A percentile compares a stretch with the other conserved stretches of the same genome.
These are phyloP conservation scores for Cornus suecica DNA, from an alignment of 148 eudicot genomes.

Conservation along the genomic window DNA sequence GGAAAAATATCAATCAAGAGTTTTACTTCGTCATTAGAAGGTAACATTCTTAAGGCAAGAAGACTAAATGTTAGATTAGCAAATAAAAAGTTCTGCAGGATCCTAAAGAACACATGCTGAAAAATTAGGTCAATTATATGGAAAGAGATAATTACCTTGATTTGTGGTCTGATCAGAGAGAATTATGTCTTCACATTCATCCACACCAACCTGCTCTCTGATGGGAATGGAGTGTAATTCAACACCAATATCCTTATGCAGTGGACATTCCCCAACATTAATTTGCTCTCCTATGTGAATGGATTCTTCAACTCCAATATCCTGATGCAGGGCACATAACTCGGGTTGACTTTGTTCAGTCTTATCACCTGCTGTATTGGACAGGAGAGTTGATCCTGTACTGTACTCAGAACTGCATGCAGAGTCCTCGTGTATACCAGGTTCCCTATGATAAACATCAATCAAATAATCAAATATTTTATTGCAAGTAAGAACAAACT, in stretches of 20 bases:
- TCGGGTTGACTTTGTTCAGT: constrained; percentile 51
- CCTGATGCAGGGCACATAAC: constrained; percentile 43
- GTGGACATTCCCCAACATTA: neutral
- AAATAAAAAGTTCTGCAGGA: neutral
- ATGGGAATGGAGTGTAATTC: neutral
- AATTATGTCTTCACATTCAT: constrained; percentile 27
- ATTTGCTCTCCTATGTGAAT: constrained; percentile 17
- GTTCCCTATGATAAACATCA: constrained; percentile 41
- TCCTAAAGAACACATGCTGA: neutral
- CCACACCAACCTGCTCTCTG: constrained; percentile 19
- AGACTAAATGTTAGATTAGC: neutral
- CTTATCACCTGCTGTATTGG: constrained; percentile 45
- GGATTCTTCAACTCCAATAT: constrained; percentile 33
- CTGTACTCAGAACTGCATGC: constrained; percentile 82
- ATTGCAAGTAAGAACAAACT: neutral
- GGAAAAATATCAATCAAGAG: constrained; percentile 22
- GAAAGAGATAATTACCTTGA: constrained; percentile 30
- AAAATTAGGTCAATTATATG: neutral
- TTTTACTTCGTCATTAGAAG: constrained; percentile 22
- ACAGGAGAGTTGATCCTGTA: constrained; percentile 59
- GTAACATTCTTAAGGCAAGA: constrained; percentile 30
- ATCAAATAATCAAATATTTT: constrained; percentile 16
- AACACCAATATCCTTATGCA: neutral
- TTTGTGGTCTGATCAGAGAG: constrained; percentile 34
- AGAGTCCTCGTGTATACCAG: constrained; percentile 49